Conservation (phyloP, 2,329 filamentous ascomycete genomes). For the Emericellopsis atlantica region DNA sequence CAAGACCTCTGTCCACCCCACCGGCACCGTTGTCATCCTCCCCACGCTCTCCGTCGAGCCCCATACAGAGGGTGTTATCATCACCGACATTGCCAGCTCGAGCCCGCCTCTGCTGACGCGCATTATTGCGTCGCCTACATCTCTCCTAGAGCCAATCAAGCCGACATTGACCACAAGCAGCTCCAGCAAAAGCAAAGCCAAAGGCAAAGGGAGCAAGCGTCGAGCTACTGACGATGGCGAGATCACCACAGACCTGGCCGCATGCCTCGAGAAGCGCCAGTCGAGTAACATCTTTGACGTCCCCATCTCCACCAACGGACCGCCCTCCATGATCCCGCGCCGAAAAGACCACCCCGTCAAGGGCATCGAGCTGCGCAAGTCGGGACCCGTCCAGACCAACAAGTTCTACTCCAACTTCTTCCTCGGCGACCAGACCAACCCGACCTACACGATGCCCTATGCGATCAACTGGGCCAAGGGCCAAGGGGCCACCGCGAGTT, state of each 20-base stretch:
- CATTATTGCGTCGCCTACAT: constrained; percentile 21
- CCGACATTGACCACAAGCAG: background rate
- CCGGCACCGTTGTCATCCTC: constrained; percentile 14
- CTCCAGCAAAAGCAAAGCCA: background rate
- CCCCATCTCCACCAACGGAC: constrained; percentile 39
- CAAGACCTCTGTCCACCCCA: constrained; percentile 10
- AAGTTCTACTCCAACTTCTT: constrained; percentile 77
- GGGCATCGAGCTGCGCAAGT: constrained; percentile 34
- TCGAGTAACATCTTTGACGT: constrained; percentile 38
- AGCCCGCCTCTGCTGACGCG: constrained; percentile 13
- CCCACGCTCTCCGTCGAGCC: constrained; percentile 15
- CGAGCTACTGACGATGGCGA: background rate
- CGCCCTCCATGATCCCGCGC: constrained; percentile 31
- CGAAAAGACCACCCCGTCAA: constrained; percentile 46
- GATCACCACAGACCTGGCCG: too few relatives aligned
- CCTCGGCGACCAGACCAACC: constrained; percentile 55
- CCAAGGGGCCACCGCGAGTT: constrained; percentile 48
- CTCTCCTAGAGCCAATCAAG: constrained; percentile 2
- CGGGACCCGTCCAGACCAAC: constrained; percentile 54
- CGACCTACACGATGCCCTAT: constrained; percentile 67
- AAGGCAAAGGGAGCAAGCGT: background rate
- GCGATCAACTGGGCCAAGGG: constrained; percentile 58
- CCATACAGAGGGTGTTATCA: constrained; percentile 16
- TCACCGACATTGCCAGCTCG: constrained; percentile 8
- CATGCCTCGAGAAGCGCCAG: background rate